Evolutionary conservation across 495 filamentous ascomycete species (phyloP), one percentile per base, ranked within the genome.

Genomic region (Penicillium mononematosum): DNA sequence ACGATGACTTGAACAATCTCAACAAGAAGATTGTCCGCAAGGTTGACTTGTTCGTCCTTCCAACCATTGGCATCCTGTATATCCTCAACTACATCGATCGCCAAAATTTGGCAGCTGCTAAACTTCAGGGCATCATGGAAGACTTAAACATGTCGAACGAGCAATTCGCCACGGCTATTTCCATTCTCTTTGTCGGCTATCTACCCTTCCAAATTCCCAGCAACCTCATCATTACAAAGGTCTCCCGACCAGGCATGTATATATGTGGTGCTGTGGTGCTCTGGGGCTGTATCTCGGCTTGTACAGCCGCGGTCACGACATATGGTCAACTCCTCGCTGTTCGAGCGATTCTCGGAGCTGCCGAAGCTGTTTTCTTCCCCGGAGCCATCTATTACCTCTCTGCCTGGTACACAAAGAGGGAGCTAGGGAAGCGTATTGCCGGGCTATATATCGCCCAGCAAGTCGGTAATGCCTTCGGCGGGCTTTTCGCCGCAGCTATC

Each of bases 191-290:
- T 39, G 66, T 69, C n/a, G 68, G 76, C 6, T 84, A 83, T 61
- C 58, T 83, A 16, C 66, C 81, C 24, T 79, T 83, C 70, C 80
- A 83, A 62, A 70, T 87, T 17, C 84, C 83, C 1, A 83, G 79
- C 10, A 86, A 86, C 58, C 65, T 86, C 7, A 76, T 85, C 46
- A 68, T 85, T 9, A 85, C 83, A 50, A 62, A 61, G 29, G 48
- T 72, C n/a, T 52, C 64, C 11, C 62, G 68, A 1, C 68, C 70
- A 2, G 74, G 62, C 17, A 62, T 67, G 56, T 70, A 68, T 50
- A 71, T 73, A 29, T 64, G 62, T 53, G 59, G 64, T 34, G 76
- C 72, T 29, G 76, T 81, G 58, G 69, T 73, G 0, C 62, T 81
- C 47, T 84, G 80, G 81, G 78, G 76, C 1, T 54, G 72, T 9